phyloP scores from a whole-genome alignment of 2,329 filamentous ascomycete species.

The Epichloe glyceriae region DNA sequence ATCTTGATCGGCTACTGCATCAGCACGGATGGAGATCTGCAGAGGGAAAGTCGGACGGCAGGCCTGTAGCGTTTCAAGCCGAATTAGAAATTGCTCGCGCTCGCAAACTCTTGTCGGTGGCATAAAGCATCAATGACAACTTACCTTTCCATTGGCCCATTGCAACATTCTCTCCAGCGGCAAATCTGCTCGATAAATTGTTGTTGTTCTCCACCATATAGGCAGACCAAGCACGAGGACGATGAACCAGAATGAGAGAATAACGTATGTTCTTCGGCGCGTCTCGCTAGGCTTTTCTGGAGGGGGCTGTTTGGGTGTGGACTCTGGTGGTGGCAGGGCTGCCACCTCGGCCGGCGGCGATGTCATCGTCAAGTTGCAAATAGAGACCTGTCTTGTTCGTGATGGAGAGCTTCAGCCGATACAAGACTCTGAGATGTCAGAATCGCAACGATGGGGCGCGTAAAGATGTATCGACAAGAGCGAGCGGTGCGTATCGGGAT shows the following conservation, averaged over 20 bases:
- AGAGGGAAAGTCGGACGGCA: constrained; percentile 84
- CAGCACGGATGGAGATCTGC: constrained; percentile 63
- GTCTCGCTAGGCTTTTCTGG: constrained; percentile 61
- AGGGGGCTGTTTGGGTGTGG: constrained; percentile 40
- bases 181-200: constrained; percentile 75
- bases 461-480: not conserved
- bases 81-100: not conserved
- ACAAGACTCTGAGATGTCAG: not conserved
- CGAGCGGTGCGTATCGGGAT: not conserved
- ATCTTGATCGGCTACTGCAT: constrained; percentile 51
- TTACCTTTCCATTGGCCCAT: constrained; percentile 83
- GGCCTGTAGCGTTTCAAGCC: constrained; percentile 39
- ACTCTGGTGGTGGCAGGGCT: constrained; percentile 5
- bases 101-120: not conserved
- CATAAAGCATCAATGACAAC: constrained; percentile 7
- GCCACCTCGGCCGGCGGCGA: constrained; percentile 7
- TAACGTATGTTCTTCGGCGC: constrained; percentile 57
- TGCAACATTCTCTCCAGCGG: constrained; percentile 74
- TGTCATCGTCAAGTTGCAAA: constrained; percentile 4
- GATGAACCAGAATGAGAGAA: constrained; percentile 83
- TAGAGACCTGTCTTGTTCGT: not conserved
- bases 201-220: constrained; percentile 92
- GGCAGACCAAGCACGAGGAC: constrained; percentile 75
- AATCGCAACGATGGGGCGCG: not conserved
- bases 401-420: not conserved